phyloP scores from a whole-genome alignment of 2,329 filamentous ascomycete species.

The Xylariaceae sp. region DNA sequence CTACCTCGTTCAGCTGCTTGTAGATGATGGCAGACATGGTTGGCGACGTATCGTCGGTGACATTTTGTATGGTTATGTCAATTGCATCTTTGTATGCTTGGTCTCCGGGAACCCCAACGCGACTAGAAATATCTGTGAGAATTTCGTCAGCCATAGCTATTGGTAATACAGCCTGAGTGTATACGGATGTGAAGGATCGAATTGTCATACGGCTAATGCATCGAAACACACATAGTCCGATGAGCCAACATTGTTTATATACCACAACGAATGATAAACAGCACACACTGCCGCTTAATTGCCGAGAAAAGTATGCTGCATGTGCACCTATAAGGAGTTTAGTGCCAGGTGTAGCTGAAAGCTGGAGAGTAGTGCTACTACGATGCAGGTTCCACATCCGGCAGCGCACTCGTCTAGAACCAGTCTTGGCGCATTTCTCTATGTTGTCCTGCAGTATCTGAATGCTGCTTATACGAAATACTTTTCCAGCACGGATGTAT shows the following conservation, averaged over 20 bases:
- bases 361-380: not conserved
- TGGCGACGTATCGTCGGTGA: not conserved
- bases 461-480: too few species aligned
- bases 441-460: too few species aligned
- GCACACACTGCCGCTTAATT: not conserved
- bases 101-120: not conserved
- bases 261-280: not conserved
- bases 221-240: not conserved
- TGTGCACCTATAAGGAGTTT: not conserved
- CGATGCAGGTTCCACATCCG: not conserved
- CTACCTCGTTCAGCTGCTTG: not conserved
- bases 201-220: not conserved
- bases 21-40: not conserved
- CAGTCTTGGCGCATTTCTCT: too few species aligned
- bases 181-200: not conserved
- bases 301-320: not conserved
- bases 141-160: not conserved
- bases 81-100: not conserved
- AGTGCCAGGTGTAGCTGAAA: not conserved
- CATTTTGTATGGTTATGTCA: not conserved
- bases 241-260: not conserved
- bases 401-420: not conserved
- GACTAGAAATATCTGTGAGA: not conserved
- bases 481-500: too few species aligned
- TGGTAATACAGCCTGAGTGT: not conserved